Conservation (phyloP, 495 filamentous ascomycete genomes). For the Amphirosellinia nigrospora region DNA sequence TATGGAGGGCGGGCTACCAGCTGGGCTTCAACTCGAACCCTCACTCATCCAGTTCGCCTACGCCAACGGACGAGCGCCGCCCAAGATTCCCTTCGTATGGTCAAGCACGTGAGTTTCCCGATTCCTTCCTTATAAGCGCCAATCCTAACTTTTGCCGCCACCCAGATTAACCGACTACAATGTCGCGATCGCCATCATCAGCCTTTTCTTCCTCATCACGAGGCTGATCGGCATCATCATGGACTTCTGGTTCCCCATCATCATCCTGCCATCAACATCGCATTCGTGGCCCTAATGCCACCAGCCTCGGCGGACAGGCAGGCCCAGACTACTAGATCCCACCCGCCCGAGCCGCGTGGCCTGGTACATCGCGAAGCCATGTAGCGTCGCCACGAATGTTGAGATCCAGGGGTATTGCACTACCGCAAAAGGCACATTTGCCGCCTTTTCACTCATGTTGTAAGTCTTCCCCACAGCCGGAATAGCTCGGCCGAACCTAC, state of each 20-base stretch:
- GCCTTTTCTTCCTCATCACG: constrained; percentile 68
- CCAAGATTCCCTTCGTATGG: constrained; percentile 78
- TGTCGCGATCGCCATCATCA: constrained; percentile 79
- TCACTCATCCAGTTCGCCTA: constrained; percentile 72
- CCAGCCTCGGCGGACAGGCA: constrained; percentile 74
- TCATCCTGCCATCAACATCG: constrained; percentile 63
- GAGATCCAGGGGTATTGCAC: constrained; percentile 70
- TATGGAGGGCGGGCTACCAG: constrained; percentile 83
- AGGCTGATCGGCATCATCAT: constrained; percentile 73
- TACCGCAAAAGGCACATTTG: constrained; percentile 79
- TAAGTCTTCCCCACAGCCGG: constrained; percentile 50
- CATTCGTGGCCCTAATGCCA: constrained; percentile 65
- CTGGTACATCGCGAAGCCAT: constrained; percentile 86
- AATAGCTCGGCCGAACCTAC: too few species aligned
- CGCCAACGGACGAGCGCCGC: constrained; percentile 73
- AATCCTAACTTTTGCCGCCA: constrained; percentile 20
- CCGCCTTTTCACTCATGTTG: constrained; percentile 72
- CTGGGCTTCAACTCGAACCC: constrained; percentile 83
- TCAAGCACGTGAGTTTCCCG: constrained; percentile 70
- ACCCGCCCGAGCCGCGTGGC: constrained; percentile 68
- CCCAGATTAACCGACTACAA: constrained; percentile 79
- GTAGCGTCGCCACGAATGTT: constrained; percentile 64
- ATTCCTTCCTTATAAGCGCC: constrained; percentile 13
- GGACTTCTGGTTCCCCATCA: constrained; percentile 72
- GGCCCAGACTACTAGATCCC: constrained; percentile 79